Evolutionary conservation across 768 basidiomycete genomes (phyloP), one percentile per base, ranked within the genome.

Genomic region (Lactarius sanguifluus): DNA sequence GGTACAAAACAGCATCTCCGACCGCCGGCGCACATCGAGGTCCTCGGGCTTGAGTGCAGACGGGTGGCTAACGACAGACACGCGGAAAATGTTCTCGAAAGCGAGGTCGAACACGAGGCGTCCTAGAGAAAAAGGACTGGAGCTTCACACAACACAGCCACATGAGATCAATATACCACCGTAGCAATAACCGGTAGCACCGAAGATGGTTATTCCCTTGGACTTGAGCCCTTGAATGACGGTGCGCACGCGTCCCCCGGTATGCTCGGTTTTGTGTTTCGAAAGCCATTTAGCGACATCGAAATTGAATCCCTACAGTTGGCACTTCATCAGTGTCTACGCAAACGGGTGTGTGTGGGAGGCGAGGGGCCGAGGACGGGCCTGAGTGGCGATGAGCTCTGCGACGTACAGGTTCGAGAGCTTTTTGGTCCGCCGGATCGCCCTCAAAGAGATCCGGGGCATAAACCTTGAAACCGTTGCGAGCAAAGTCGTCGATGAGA

Each of bases 21-120:
- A 32, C 32, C 32, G 6, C 32, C 20, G 34, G 59, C 69, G 30
- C 62, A 76, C 77, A 70, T 82, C 76, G 16, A 82, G 71, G 67
- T 81, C 80, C 9, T 73, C 71, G 5, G 79, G 78, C 25, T 76
- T 32, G 41, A 83, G 74, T 1, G 77, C 68, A 2, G 83, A 82
- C 0, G 85, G 85, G 70, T 86, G 85, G 1, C 79, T 64, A 54
- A 81, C 73, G 23, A 76, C 78, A 2, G 76, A 77, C 50, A 78
- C 81, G 20, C 79, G 71, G 70, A 79, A 74, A 38, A 73, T 52
- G 61, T 76, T 73, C 40, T 81, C 79, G 60, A 80, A 77, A 0
- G 83, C 81, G 52, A 85, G 77, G 65, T 83, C 61, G 60, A 66
- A 62, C 10, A 54, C 41, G 6, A 69, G 57, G 57, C 68, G 65